Conservation (phyloP, 2,329 filamentous ascomycete genomes). For the Alternaria triticimaculans region DNA sequence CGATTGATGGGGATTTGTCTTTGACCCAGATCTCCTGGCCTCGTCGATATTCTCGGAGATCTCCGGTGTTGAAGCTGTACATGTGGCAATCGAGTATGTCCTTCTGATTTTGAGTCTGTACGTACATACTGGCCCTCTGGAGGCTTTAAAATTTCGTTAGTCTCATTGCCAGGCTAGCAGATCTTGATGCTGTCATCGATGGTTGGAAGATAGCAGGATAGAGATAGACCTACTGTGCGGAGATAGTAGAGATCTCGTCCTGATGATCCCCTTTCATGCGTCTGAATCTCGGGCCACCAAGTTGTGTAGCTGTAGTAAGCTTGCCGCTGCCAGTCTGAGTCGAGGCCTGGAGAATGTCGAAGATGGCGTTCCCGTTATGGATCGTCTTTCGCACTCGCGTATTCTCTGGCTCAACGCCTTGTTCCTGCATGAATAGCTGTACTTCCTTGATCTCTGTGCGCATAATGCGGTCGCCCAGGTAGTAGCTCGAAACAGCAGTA, state of each 20-base stretch:
- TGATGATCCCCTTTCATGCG: neutral
- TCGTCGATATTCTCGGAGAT: neutral
- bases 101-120: neutral
- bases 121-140: neutral
- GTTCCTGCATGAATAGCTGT: rapidly evolving
- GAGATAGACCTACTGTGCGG: too few species aligned
- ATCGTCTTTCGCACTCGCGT: neutral
- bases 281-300: rapidly evolving
- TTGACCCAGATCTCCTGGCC: neutral
- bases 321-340: rapidly evolving
- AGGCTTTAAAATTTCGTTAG: neutral
- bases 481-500: neutral
- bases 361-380: rapidly evolving
- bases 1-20: neutral
- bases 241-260: rapidly evolving
- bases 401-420: neutral
- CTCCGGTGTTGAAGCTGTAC: rapidly evolving
- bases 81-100: neutral
- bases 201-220: too few species aligned
- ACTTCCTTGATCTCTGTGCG: neutral
- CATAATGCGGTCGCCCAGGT: neutral
- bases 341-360: neutral
- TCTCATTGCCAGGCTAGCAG: rapidly evolving
- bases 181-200: neutral
- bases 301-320: rapidly evolving